Evolutionary conservation across 2,329 filamentous ascomycete species (phyloP), one percentile per base, ranked within the genome.

Genomic region (Dryadomyces quercus-mongolicae): DNA sequence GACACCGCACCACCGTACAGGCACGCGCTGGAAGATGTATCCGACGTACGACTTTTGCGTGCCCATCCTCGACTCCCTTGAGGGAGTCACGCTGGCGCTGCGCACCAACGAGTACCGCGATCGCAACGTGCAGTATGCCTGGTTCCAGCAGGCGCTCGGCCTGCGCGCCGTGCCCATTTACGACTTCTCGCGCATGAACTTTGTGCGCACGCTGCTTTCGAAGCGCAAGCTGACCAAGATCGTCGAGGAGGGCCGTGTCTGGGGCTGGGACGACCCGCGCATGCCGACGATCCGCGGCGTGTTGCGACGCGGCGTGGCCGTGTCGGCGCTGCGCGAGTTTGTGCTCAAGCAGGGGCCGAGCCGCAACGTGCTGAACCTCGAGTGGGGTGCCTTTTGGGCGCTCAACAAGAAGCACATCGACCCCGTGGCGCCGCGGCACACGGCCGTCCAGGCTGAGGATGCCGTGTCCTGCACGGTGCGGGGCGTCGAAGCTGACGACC

Each of bases 31-130:
- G 85, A 91, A 91, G 71, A 84, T 89, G 65, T 92, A 91, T 69
- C 87, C 87, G 34, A 91, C 85, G 60, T 92, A 92, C 73, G 87
- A 92, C 67, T 88, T 91, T 65, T 86, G 86, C 59, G 89, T 85
- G 68, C 88, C 87, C n/a, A 81, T 92, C 25, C 82, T 92, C 56
- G 87, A 92, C 69, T 81, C 81, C 55, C 69, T 87, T 59, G 86
- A 92, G 73, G 87, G 87, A 42, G 84, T 92, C 53, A 92, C 87
- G 4, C 87, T 91, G 65, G 87, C 88, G 9, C 76, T 92, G 52
- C 79, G 87, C 61, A 89, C 87, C 1, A 91, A 86, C 62, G 87
- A 92, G 74, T 54, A 92, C 71, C 87, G 87, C 54, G 87, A 92
- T 68, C 84, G 87, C 59, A 89, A 92, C 68, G 82, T 84, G 10